Percentiles rank a stretch among this genome's conserved stretches.
Evolutionary conservation across 305 asterid genomes (phyloP).

Genomic region (Solanum hybrid): DNA sequence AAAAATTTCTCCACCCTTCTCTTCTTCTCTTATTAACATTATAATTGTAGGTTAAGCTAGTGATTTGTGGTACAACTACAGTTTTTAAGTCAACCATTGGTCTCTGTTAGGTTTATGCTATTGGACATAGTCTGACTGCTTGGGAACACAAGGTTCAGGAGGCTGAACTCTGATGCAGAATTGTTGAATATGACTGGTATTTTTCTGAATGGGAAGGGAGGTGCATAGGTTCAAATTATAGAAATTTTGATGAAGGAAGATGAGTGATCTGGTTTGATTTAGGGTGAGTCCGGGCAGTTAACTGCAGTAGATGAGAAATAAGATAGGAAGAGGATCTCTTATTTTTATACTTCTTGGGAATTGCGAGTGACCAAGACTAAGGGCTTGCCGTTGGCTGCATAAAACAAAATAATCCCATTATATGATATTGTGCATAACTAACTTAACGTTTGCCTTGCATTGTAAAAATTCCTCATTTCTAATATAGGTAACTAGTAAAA

Average conservation of each 20-base stretch:
- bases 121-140: neutral
- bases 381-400: neutral
- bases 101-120: neutral
- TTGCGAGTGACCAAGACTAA: neutral
- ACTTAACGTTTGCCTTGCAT: neutral
- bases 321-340: neutral
- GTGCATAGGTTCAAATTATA: neutral
- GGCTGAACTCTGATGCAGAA: neutral
- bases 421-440: neutral
- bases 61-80: neutral
- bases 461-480: neutral
- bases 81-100: neutral
- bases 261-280: neutral
- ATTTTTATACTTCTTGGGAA: neutral
- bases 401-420: neutral
- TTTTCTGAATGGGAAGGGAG: neutral
- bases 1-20: neutral
- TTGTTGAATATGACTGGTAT: neutral
- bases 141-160: neutral
- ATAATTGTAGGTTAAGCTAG: neutral
- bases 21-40: neutral
- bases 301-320: neutral
- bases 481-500: neutral
- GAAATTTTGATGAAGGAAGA: neutral
- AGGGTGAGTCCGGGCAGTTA: neutral